A percentile compares a stretch with the other conserved stretches of the same genome.
Conservation (phyloP, 148 eudicot species). For the Vaccinium myrtillus region DNA sequence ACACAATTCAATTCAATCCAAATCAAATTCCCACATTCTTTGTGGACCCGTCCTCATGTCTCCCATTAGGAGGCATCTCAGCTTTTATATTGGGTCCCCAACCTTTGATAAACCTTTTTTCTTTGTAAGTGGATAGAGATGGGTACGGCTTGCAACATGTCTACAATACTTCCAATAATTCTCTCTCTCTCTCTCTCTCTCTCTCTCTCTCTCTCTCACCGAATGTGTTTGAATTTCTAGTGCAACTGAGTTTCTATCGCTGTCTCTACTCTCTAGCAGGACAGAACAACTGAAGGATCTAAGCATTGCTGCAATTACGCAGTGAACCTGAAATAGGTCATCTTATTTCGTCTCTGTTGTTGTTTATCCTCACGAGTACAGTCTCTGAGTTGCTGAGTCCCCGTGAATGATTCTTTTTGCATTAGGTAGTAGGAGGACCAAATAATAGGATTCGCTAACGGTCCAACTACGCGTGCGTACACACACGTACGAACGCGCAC, state of each 20-base stretch:
- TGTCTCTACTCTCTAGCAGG: constrained; percentile 12
- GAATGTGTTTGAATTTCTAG: background rate
- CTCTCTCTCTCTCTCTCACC: background rate
- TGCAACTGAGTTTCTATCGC: background rate
- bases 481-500: too few species aligned
- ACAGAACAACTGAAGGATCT: background rate
- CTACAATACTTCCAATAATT: background rate
- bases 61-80: constrained; percentile 22
- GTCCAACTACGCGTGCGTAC: too few species aligned
- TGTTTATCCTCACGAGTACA: background rate
- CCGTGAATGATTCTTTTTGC: background rate
- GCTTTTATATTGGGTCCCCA: constrained; percentile 25
- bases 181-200: constrained; percentile 4
- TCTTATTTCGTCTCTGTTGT: background rate
- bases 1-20: background rate
- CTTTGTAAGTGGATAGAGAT: constrained; percentile 16
- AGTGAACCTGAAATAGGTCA: background rate
- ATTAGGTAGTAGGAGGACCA: too few species aligned
- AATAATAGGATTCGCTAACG: background rate
- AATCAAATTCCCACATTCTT: constrained; percentile 2
- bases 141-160: constrained; percentile 10
- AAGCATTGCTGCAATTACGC: background rate
- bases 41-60: constrained; percentile 13
- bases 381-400: constrained; percentile 2
- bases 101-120: background rate